These are phyloP conservation scores for Arabidopsis lyrata DNA, from an alignment of 441 rosid genomes.

Conservation along the genomic window DNA sequence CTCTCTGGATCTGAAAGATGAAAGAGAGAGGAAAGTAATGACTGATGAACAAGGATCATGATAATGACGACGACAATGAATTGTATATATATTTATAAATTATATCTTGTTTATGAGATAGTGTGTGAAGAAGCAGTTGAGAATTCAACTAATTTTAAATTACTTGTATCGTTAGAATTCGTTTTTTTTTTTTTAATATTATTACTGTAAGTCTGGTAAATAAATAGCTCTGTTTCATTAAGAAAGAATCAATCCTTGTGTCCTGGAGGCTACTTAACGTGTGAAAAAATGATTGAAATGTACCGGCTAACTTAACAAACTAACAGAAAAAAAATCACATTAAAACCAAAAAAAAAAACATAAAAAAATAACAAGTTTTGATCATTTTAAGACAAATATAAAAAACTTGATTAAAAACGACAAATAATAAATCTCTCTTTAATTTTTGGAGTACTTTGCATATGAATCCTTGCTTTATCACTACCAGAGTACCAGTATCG, in stretches of 20 bases:
- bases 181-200: neutral
- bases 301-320: neutral
- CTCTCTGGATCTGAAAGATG: slow-evolving; percentile 36
- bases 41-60: slow-evolving; percentile 21
- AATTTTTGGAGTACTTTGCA: neutral
- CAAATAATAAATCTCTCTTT: neutral
- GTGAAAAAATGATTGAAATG: slow-evolving; percentile 19
- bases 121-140: slow-evolving; percentile 37
- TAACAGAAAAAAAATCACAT: too few relatives aligned
- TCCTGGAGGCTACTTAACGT: slow-evolving; percentile 11
- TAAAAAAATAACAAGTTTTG: too few relatives aligned
- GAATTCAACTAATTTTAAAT: slow-evolving; percentile 14
- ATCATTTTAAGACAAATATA: neutral
- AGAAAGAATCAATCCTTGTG: neutral
- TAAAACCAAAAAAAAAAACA: too few relatives aligned
- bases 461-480: neutral
- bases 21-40: slow-evolving; percentile 33
- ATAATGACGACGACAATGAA: slow-evolving; percentile 31
- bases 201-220: neutral
- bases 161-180: slow-evolving; percentile 2
- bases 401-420: too few relatives aligned
- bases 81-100: slow-evolving; percentile 6
- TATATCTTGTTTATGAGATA: slow-evolving; percentile 32
- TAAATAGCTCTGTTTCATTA: slow-evolving; percentile 7
- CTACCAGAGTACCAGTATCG: neutral